These are phyloP conservation scores for Pascua guehoae DNA, from an alignment of 1,284 basidiomycete genomes.

Conservation along the genomic window DNA sequence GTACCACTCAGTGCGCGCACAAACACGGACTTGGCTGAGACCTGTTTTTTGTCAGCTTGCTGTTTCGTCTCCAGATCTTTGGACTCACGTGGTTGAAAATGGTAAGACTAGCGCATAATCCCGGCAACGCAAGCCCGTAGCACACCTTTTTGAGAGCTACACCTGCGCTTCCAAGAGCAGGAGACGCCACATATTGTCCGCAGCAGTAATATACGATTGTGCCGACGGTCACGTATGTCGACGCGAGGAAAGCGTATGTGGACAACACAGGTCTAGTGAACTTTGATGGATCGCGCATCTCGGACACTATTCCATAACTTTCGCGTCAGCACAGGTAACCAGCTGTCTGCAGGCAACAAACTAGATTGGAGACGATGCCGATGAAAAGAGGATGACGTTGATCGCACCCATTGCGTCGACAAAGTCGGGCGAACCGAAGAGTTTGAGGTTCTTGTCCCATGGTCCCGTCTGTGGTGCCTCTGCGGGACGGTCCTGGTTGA, in stretches of 20 bases:
- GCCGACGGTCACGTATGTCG: conserved; percentile 33
- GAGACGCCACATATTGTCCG: conserved; percentile 43
- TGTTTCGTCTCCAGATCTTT: neutral
- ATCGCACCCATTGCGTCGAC: conserved; percentile 42
- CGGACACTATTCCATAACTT: conserved; percentile 26
- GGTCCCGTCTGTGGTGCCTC: conserved; percentile 27
- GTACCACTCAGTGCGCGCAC: conserved; percentile 29
- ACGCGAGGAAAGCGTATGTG: conserved; percentile 34
- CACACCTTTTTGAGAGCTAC: conserved; percentile 42
- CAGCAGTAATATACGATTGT: conserved; percentile 30
- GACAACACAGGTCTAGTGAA: conserved; percentile 28
- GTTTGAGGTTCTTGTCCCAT: conserved; percentile 29
- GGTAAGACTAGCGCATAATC: conserved; percentile 24
- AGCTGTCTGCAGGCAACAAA: conserved; percentile 38
- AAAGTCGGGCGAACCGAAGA: conserved; percentile 24
- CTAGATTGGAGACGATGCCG: conserved; percentile 14
- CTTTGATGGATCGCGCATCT: conserved; percentile 34
- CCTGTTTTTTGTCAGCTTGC: conserved; percentile 8
- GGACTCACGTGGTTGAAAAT: conserved; percentile 19
- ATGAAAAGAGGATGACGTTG: conserved; percentile 32
- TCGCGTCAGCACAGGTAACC: conserved; percentile 13
- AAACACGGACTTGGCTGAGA: conserved; percentile 37
- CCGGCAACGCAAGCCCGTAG: conserved; percentile 48
- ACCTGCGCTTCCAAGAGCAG: conserved; percentile 46
- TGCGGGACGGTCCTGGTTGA: conserved; percentile 41